Evolutionary conservation across 2,329 filamentous ascomycete genomes (phyloP).

Genomic region (Pezicula carpinea): DNA sequence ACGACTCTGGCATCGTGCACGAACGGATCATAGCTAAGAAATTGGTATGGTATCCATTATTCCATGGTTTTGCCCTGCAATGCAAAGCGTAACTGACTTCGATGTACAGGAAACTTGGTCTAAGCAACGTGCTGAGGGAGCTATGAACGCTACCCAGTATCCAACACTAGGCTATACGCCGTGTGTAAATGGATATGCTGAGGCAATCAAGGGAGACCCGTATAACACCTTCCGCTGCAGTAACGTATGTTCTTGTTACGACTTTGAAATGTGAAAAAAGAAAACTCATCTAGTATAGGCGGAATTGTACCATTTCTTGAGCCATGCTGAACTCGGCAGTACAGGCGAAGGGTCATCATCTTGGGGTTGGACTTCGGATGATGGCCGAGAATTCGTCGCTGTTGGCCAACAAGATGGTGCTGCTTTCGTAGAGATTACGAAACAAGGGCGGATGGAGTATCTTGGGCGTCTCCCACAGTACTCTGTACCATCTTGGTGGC

Average conservation of each 20-base stretch:
- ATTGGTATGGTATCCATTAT: background rate
- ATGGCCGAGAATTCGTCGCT: constrained; percentile 44
- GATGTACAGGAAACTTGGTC: constrained; percentile 28
- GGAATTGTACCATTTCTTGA: constrained; percentile 52
- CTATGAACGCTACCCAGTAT: constrained; percentile 31
- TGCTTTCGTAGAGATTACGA: constrained; percentile 43
- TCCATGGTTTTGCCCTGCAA: background rate
- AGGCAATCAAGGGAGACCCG: constrained; percentile 39
- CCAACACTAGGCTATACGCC: constrained; percentile 34
- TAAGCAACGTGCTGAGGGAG: constrained; percentile 28
- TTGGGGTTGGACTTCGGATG: constrained; percentile 41
- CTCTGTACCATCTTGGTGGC: constrained; percentile 30
- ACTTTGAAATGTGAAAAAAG: background rate
- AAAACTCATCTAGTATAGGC: constrained; percentile 25
- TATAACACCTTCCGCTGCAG: constrained; percentile 44
- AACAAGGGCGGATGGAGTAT: constrained; percentile 40
- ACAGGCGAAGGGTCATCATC: constrained; percentile 29
- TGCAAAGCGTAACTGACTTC: constrained; percentile 7
- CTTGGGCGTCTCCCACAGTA: constrained; percentile 42
- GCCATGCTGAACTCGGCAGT: constrained; percentile 48
- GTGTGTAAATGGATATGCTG: constrained; percentile 39
- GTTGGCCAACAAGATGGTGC: constrained; percentile 46
- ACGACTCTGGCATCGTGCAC: constrained; percentile 5
- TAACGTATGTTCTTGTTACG: constrained; percentile 25
- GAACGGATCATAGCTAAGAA: constrained; percentile 5